These are phyloP conservation scores for Pyrus hybrid DNA, from an alignment of 331 rosid species.

Conservation along the genomic window DNA sequence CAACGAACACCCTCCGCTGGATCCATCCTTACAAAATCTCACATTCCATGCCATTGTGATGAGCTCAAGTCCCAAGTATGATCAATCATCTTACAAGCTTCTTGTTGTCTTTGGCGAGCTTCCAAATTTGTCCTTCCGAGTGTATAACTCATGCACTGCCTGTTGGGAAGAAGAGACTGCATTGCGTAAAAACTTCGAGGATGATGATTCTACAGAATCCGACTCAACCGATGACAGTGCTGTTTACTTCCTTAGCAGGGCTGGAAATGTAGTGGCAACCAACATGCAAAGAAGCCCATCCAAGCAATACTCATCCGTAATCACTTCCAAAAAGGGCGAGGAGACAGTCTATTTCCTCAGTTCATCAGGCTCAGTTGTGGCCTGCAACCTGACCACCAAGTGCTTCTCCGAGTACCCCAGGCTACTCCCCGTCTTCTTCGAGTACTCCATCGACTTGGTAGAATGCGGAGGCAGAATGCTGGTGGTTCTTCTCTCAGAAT, in stretches of 20 bases:
- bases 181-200: constrained; percentile 34
- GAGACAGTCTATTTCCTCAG: constrained; percentile 68
- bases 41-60: constrained; percentile 77
- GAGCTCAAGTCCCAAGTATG: constrained; percentile 27
- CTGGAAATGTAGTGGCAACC: constrained; percentile 84
- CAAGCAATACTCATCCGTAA: constrained; percentile 82
- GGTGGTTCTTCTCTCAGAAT: constrained; percentile 73
- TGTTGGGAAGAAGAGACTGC: constrained; percentile 60
- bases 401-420: constrained; percentile 72
- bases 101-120: constrained; percentile 63
- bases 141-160: constrained; percentile 44
- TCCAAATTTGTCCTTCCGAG: constrained; percentile 49
- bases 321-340: constrained; percentile 43
- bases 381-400: constrained; percentile 57
- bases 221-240: constrained; percentile 60
- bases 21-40: constrained; percentile 23
- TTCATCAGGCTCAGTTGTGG: constrained; percentile 63
- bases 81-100: constrained; percentile 44
- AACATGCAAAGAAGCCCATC: constrained; percentile 93
- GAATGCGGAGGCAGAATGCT: constrained; percentile 73
- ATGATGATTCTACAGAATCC: constrained; percentile 27
- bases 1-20: constrained; percentile 52
- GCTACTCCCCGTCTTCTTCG: constrained; percentile 67
- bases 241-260: constrained; percentile 74
- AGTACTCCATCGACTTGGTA: constrained; percentile 83